These are phyloP conservation scores for Aegle marmelos DNA, from an alignment of 345 rosid genomes.

Conservation along the genomic window DNA sequence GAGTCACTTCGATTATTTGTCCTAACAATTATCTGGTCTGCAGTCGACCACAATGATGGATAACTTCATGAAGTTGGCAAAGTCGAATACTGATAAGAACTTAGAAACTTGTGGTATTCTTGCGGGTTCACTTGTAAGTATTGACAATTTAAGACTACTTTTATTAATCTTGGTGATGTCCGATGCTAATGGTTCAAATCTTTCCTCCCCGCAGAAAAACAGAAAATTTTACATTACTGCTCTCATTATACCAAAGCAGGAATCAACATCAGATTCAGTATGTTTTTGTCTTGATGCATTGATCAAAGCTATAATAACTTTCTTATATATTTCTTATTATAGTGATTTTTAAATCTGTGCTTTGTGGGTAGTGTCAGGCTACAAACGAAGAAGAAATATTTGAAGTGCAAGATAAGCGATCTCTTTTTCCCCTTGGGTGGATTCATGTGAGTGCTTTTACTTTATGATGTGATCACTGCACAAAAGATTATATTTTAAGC, in stretches of 20 bases:
- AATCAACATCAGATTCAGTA: slow-evolving; percentile 92
- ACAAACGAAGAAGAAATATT: slow-evolving; percentile 98
- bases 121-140: slow-evolving; percentile 92
- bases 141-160: slow-evolving; percentile 10
- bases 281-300: slow-evolving; percentile 20
- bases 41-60: slow-evolving; percentile 96
- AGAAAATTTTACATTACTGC: slow-evolving; percentile 83
- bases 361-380: slow-evolving; percentile 69
- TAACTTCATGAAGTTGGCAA: slow-evolving; percentile 89
- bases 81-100: slow-evolving; percentile 75
- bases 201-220: slow-evolving; percentile 60
- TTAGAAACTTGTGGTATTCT: slow-evolving; percentile 98
- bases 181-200: slow-evolving; percentile 21
- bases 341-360: neutral
- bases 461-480: slow-evolving; percentile 1
- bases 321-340: neutral
- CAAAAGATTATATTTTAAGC: neutral
- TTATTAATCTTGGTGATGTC: neutral
- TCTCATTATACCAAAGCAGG: slow-evolving; percentile 96
- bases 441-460: slow-evolving; percentile 76
- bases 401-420: slow-evolving; percentile 91
- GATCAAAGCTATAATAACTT: slow-evolving; percentile 2
- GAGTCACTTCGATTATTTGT: slow-evolving; percentile 4
- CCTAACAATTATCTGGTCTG: slow-evolving; percentile 23
- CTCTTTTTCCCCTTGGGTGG: slow-evolving; percentile 98